Conservation (phyloP, 2,329 filamentous ascomycete species). For the Calonectria montana region DNA sequence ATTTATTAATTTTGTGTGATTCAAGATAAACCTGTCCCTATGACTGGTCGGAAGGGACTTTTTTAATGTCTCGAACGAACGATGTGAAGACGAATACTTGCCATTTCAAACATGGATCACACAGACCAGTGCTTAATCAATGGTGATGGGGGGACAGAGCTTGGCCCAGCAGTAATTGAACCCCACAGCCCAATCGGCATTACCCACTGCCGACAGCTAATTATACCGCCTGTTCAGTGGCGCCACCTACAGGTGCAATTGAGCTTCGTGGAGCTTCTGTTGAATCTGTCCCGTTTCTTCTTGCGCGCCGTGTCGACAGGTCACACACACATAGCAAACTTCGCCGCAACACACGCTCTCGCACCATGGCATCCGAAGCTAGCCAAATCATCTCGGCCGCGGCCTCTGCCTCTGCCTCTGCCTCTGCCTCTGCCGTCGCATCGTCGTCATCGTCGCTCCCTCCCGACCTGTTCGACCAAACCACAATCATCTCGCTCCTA, state of each 20-base stretch:
- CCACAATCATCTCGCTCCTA: slow-evolving; percentile 68
- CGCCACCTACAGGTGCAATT: neutral
- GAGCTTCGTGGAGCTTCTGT: neutral
- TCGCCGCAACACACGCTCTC: neutral
- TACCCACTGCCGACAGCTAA: neutral
- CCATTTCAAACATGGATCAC: neutral
- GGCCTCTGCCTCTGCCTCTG: slow-evolving; percentile 11
- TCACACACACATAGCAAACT: neutral
- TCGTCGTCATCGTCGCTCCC: slow-evolving; percentile 51
- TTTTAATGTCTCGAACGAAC: neutral
- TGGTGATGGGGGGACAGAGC: neutral
- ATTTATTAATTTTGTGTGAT: neutral
- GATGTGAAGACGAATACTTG: neutral
- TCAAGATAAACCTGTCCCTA: neutral
- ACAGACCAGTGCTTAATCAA: neutral
- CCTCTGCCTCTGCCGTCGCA: neutral
- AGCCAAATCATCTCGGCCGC: slow-evolving; percentile 21
- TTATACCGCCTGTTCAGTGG: neutral
- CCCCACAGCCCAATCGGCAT: neutral
- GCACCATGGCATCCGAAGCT: slow-evolving; percentile 26
- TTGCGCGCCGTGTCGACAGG: neutral
- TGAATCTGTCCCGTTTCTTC: neutral
- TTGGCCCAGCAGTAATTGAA: slow-evolving; percentile 8
- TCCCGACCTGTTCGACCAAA: slow-evolving; percentile 68
- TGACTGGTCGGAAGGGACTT: neutral